These are phyloP conservation scores for Vicia sativa DNA, from an alignment of 306 rosid species.

Conservation along the genomic window DNA sequence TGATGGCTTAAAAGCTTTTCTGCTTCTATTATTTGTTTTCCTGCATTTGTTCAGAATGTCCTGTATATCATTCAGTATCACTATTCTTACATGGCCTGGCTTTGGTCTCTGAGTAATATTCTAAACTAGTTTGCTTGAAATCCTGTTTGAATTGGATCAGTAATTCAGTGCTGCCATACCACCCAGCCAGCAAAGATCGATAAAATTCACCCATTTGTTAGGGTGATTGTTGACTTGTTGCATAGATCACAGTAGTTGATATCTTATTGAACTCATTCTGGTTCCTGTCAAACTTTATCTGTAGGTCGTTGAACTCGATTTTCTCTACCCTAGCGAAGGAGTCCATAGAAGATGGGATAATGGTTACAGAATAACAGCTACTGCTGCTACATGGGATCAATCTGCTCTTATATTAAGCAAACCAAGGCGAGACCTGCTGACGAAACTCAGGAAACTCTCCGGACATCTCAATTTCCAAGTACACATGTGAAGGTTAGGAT, in stretches of 20 bases:
- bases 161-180: neutral
- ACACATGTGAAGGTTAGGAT: conserved; percentile 85
- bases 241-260: no score
- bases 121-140: neutral
- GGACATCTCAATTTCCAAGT: conserved; percentile 94
- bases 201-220: conserved; percentile 3
- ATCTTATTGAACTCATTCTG: neutral
- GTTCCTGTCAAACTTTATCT: conserved; percentile 3
- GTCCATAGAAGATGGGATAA: conserved; percentile 92
- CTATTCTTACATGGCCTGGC: neutral
- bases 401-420: conserved; percentile 91
- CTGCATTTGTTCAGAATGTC: neutral
- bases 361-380: conserved; percentile 85
- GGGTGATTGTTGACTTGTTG: neutral
- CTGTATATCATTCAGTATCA: neutral
- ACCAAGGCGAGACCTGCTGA: conserved; percentile 86
- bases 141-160: neutral
- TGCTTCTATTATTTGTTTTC: conserved; percentile 14
- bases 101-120: conserved; percentile 22
- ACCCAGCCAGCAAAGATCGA: neutral
- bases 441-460: conserved; percentile 87
- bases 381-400: conserved; percentile 97
- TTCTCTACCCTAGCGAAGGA: conserved; percentile 95
- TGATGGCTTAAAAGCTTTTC: neutral
- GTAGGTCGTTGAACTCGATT: conserved; percentile 96